Conservation (phyloP, 768 basidiomycete species). For the Hemileccinum impolitum region DNA sequence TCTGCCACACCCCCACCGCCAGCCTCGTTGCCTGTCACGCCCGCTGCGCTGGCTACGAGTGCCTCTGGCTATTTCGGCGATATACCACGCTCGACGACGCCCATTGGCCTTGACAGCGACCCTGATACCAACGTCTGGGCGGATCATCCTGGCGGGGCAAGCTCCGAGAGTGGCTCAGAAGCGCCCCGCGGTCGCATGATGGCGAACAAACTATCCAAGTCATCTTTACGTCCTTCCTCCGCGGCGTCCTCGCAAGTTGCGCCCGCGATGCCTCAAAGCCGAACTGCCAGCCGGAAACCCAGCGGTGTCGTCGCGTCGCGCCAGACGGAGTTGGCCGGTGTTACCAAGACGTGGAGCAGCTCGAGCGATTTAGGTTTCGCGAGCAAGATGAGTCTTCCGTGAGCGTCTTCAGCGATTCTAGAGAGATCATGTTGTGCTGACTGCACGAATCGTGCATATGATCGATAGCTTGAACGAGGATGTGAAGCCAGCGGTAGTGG, state of each 20-base stretch:
- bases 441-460: not conserved
- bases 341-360: slow-evolving; percentile 32
- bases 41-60: slow-evolving; percentile 11
- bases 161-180: slow-evolving; percentile 23
- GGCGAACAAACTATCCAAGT: slow-evolving; percentile 20
- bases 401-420: slow-evolving; percentile 5
- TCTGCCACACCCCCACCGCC: slow-evolving; percentile 16
- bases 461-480: slow-evolving; percentile 24
- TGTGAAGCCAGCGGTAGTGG: slow-evolving; percentile 10
- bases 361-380: slow-evolving; percentile 22
- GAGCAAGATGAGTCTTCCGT: slow-evolving; percentile 17
- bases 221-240: slow-evolving; percentile 24
- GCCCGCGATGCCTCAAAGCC: slow-evolving; percentile 16
- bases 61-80: slow-evolving; percentile 21
- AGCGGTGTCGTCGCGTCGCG: slow-evolving; percentile 23
- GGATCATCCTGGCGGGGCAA: slow-evolving; percentile 11
- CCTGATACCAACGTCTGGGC: slow-evolving; percentile 28
- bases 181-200: slow-evolving; percentile 16
- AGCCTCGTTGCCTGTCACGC: slow-evolving; percentile 22
- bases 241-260: slow-evolving; percentile 23
- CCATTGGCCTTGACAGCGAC: slow-evolving; percentile 19
- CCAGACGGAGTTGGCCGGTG: slow-evolving; percentile 29
- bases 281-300: slow-evolving; percentile 24
- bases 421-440: not conserved
- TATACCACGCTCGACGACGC: slow-evolving; percentile 26